phyloP scores from a whole-genome alignment of 192 early-diverging fungal species.

The Paraglomus occultum region DNA sequence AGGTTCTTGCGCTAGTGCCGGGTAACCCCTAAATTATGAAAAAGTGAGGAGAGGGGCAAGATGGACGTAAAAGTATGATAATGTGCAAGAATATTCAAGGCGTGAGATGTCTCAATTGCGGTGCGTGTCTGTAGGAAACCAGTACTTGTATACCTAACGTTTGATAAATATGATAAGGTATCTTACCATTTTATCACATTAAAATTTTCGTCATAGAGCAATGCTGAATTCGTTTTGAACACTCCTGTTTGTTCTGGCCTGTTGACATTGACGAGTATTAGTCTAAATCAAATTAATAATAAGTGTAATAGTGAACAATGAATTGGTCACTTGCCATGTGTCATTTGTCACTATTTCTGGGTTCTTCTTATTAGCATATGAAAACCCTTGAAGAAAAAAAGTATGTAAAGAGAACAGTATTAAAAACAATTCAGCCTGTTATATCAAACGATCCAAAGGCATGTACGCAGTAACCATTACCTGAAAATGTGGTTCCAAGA shows the following conservation, averaged over 20 bases:
- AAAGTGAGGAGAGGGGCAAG: no score
- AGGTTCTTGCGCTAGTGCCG: neutral
- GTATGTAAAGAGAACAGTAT: no score
- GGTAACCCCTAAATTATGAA: neutral
- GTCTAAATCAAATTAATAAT: neutral
- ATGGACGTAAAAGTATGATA: no score
- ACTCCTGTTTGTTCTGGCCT: conserved; percentile 13
- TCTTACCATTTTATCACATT: neutral
- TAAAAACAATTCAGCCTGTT: neutral
- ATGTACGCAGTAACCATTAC: neutral
- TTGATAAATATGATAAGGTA: no score
- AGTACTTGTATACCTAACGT: no score
- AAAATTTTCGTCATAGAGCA: conserved; percentile 25
- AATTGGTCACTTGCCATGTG: neutral
- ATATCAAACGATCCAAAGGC: neutral
- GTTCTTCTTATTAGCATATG: conserved; percentile 14
- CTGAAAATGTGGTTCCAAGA: conserved; percentile 26
- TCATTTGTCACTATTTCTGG: conserved; percentile 22
- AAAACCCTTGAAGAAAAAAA: conserved; percentile 2
- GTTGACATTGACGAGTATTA: neutral
- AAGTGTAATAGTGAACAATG: neutral
- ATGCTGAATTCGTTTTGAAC: conserved; percentile 25
- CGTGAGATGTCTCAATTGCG: no score
- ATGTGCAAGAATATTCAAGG: no score
- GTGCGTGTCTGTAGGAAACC: no score